These are phyloP conservation scores for Noccaea caerulescens DNA, from an alignment of 345 rosid species.

Conservation along the genomic window DNA sequence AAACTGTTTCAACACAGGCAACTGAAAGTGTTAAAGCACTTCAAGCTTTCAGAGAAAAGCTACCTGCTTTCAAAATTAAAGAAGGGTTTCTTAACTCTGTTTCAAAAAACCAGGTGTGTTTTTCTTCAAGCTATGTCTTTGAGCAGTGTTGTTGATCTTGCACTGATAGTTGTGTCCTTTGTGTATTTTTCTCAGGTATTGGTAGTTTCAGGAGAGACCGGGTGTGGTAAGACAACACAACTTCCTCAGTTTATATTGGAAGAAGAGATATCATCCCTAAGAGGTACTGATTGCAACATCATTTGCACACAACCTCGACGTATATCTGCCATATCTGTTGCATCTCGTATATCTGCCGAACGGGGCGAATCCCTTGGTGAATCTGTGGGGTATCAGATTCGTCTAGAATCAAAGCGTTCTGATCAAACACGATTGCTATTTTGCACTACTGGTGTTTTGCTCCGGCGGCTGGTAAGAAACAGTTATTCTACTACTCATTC, in stretches of 20 bases:
- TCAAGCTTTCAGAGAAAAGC: slow-evolving; percentile 76
- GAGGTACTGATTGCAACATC: slow-evolving; percentile 86
- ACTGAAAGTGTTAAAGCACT: slow-evolving; percentile 59
- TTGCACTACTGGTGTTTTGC: slow-evolving; percentile 95
- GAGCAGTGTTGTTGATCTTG: slow-evolving; percentile 20
- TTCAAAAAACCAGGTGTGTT: slow-evolving; percentile 70
- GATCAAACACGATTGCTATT: slow-evolving; percentile 81
- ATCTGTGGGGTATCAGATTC: slow-evolving; percentile 96
- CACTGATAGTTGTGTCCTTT: slow-evolving; percentile 14
- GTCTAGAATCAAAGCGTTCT: slow-evolving; percentile 78
- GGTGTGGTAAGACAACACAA: slow-evolving; percentile 98
- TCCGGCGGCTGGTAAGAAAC: slow-evolving; percentile 72
- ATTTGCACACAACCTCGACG: slow-evolving; percentile 98
- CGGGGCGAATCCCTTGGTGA: slow-evolving; percentile 90
- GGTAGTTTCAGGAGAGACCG: slow-evolving; percentile 96
- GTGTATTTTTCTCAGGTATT: slow-evolving; percentile 55
- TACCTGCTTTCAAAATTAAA: slow-evolving; percentile 88
- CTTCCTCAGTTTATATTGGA: slow-evolving; percentile 94
- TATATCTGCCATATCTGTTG: slow-evolving; percentile 93
- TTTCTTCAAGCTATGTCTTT: slow-evolving; percentile 1
- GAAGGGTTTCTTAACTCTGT: slow-evolving; percentile 77
- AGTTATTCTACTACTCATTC: slow-evolving; percentile 7
- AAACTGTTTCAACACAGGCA: slow-evolving; percentile 51
- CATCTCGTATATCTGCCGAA: slow-evolving; percentile 90
- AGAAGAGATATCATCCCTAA: slow-evolving; percentile 74